phyloP scores from a whole-genome alignment of 345 rosid genomes.

The Boechera stricta region DNA sequence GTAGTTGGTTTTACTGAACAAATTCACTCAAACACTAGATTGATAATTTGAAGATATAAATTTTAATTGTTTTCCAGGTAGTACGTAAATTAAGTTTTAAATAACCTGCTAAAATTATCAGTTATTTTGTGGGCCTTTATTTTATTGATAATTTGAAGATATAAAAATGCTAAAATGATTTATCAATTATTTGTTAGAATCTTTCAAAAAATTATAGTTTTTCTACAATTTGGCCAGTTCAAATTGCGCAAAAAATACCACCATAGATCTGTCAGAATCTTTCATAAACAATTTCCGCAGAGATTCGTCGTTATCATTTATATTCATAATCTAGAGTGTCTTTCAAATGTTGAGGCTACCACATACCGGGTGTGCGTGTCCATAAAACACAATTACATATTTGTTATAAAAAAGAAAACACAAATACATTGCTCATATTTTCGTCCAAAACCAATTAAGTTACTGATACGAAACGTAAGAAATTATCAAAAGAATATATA shows the following conservation, averaged over 20 bases:
- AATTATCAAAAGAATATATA: slow-evolving; percentile 5
- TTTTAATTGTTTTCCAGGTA: too few species aligned
- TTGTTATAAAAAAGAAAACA: too few species aligned
- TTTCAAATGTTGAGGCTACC: slow-evolving; percentile 13
- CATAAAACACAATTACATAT: not conserved
- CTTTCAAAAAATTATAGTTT: not conserved
- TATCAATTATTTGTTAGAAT: not conserved
- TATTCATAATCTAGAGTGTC: slow-evolving; percentile 3
- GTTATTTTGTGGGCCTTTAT: not conserved
- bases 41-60: too few species aligned
- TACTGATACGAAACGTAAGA: not conserved
- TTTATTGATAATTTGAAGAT: not conserved
- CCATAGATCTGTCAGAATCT: slow-evolving; percentile 35
- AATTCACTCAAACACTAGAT: too few species aligned
- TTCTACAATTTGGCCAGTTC: slow-evolving; percentile 2
- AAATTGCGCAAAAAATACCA: not conserved
- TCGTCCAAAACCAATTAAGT: not conserved
- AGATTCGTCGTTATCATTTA: slow-evolving; percentile 23
- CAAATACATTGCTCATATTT: not conserved
- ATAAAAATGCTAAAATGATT: not conserved
- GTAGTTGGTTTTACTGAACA: too few species aligned
- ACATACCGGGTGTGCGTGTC: slow-evolving; percentile 28
- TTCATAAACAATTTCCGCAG: slow-evolving; percentile 15
- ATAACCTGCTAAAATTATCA: not conserved
- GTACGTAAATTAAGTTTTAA: too few species aligned